These are phyloP conservation scores for Gossypium schwendimanii DNA, from an alignment of 441 rosid species.

Conservation along the genomic window DNA sequence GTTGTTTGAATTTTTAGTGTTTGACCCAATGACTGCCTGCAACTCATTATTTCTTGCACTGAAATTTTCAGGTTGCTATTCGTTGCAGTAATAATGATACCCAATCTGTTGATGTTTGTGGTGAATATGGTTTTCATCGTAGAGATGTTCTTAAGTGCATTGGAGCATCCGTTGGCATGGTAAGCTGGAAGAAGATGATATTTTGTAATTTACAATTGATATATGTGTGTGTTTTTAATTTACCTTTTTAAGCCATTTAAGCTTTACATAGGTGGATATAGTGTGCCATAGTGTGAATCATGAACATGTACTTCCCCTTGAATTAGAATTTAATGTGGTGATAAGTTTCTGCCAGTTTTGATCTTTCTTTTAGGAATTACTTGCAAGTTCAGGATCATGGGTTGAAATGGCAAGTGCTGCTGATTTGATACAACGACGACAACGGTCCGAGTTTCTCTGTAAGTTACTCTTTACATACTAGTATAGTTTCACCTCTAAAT, in stretches of 20 bases:
- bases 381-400: slow-evolving; percentile 51
- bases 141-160: slow-evolving; percentile 53
- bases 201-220: neutral
- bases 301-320: neutral
- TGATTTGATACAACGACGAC: slow-evolving; percentile 79
- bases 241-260: neutral
- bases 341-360: slow-evolving; percentile 53
- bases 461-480: slow-evolving; percentile 17
- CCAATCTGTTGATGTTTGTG: slow-evolving; percentile 26
- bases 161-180: slow-evolving; percentile 57
- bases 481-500: slow-evolving; percentile 5
- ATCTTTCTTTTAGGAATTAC: slow-evolving; percentile 51
- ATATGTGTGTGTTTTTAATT: neutral
- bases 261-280: neutral
- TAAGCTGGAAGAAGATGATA: slow-evolving; percentile 14
- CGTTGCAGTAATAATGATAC: slow-evolving; percentile 35
- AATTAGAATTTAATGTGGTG: slow-evolving; percentile 31
- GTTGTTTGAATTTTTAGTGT: neutral
- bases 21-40: no score
- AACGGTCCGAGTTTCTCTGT: slow-evolving; percentile 74
- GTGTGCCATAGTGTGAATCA: neutral
- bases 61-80: slow-evolving; percentile 31
- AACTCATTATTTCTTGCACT: slow-evolving; percentile 1
- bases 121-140: slow-evolving; percentile 30
- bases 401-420: slow-evolving; percentile 64